Base-by-base conservation (phyloP, 2,329 filamentous ascomycete species). In the Tolypocladium album region DNA sequence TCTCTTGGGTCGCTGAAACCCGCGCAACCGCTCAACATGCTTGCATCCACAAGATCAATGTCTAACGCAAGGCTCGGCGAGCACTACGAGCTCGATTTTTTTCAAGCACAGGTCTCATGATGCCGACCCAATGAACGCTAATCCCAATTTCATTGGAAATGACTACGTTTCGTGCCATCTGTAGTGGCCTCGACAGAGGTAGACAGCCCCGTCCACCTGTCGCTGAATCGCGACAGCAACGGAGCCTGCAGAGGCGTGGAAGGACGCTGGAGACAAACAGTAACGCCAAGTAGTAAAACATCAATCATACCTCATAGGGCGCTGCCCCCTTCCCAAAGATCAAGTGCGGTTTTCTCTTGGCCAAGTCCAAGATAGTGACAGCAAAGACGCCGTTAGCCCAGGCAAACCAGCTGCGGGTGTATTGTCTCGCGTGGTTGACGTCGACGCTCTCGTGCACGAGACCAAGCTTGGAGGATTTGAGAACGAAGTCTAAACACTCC, bases 351-450 rank as follows among this genome's bases (percentile, higher is more conserved):
- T 96, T 96, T 71, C 93, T 79, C 74, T 88, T 87, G 1, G 92
- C 94, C 58, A 99, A 71, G 76, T 97, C 91, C 58, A 99, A 76
- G 55, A 99, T 90, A 0, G 92, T 96, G 72, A 91, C 88, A 17
- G 93, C 92, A 75, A 96, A 97, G 13, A 99, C 91, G 0, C 91
- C 94, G 67, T 99, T 99, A 13, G 94, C 94, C 94, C 92, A 97
- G 2, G 93, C 91, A 72, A 97, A 97, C 93, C 93, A 97, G 69
- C 88, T 91, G 64, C 92, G 81, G 1, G 93, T 97, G 72, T 94
- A 97, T 27, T 78, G 76, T n/a, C 64, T 62, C 2, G 77, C 67
- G 47, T 74, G 70, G 62, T 93, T 86, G 6, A 97, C 93, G 68
- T 96, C 85, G 47, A 99, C 85, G 67, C 90, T 96, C 76, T 99